Conservation (phyloP, 2,329 filamentous ascomycete species). For the Epicoccum sorghinum region DNA sequence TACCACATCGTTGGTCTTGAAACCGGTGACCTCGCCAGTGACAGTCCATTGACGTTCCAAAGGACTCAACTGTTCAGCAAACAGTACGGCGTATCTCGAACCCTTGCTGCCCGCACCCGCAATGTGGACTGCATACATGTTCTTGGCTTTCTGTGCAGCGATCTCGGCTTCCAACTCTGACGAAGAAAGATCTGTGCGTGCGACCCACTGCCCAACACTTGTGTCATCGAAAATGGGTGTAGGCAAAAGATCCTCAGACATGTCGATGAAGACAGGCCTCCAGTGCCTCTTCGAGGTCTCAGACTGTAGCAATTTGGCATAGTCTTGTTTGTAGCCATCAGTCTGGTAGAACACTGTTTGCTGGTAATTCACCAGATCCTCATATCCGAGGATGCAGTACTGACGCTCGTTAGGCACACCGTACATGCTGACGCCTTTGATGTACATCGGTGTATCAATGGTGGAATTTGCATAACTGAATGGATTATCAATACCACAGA, state of each 20-base stretch:
- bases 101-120: conserved; percentile 16
- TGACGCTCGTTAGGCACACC: conserved; percentile 20
- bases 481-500: conserved; percentile 20
- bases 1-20: conserved; percentile 20
- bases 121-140: conserved; percentile 24
- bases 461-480: conserved; percentile 13
- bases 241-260: conserved; percentile 20
- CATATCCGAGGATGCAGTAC: conserved; percentile 29
- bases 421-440: conserved; percentile 27
- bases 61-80: conserved; percentile 22
- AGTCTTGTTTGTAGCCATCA: conserved; percentile 10
- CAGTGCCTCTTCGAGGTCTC: conserved; percentile 30
- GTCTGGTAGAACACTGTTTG: conserved; percentile 24
- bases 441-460: conserved; percentile 6
- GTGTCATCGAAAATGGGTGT: conserved; percentile 29
- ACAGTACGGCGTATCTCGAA: conserved; percentile 26
- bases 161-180: conserved; percentile 23
- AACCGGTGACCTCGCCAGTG: conserved; percentile 24
- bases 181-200: conserved; percentile 18
- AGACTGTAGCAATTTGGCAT: conserved; percentile 5
- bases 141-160: conserved; percentile 9
- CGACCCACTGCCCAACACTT: conserved; percentile 27
- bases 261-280: conserved; percentile 27
- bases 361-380: conserved; percentile 21
- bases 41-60: conserved; percentile 26